Base-by-base conservation (phyloP, 1,284 basidiomycete genomes). In the Erythrobasidium hasegawianum region DNA sequence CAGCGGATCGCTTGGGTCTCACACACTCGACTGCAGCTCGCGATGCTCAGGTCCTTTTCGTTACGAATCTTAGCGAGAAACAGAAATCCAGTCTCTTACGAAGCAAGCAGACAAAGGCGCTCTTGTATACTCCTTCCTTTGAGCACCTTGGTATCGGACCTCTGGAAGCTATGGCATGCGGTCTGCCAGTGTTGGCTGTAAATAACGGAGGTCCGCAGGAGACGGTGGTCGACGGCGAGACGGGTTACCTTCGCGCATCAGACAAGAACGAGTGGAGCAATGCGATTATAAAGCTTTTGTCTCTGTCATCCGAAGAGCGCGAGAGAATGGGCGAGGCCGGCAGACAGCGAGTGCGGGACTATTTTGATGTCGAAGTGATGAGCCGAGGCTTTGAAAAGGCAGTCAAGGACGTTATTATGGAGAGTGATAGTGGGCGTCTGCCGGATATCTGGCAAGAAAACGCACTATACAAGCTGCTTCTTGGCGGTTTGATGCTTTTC, bases 111-210 rank as follows among this genome's bases (percentile, higher is more conserved):
- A 90, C 89, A 0, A 78, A 84, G 10, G 87, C 84, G 0, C 81
- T 98, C 0, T 82, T 97, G 2, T 98, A 98, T 77, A 98, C 96
- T 0, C 95, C 96, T 0, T 81, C 84, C 1, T 94, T 96, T 77
- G 95, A 98, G 75, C 95, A 98, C 77, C 96, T 98, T 75, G 95
- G 95, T 1, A 97, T 98, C 72, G 94, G 89, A 0, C 95, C 95
- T 0, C 84, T 97, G 4, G 96, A 98, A 77, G 94, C 86, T 0
- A 97, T 97, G 92, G 84, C 87, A 1, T 93, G 88, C 69, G 90
- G 91, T 1, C 76, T 97, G 0, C 92, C 93, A 0, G 89, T 98
- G 0, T 78, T 98, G 5, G 93, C 93, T 0, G 57, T 53, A 3
- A 81, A 93, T 76, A 88, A 84, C 57, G 95, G 96, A 38, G 95